Evolutionary conservation across 2,329 filamentous ascomycete species (phyloP).

Genomic region (Scolecobasidium constrictum): DNA sequence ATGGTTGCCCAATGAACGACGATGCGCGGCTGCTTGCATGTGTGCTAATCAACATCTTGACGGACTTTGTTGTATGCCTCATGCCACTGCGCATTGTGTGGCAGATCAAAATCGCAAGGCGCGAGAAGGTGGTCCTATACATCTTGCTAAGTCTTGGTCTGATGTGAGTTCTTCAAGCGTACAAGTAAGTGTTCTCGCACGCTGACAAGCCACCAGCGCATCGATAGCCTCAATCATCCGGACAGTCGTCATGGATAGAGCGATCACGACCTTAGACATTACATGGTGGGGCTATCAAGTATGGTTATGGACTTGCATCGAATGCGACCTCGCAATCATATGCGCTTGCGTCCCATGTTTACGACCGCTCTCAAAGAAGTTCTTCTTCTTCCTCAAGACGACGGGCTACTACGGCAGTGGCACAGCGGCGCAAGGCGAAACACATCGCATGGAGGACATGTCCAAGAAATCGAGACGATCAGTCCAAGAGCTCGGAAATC

Average conservation of each 20-base stretch:
- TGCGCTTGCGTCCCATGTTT: background rate
- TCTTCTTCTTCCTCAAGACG: slow-evolving; percentile 1
- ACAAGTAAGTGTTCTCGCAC: too few relatives aligned
- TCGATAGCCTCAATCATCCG: background rate
- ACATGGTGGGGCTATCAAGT: background rate
- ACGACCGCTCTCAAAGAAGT: background rate
- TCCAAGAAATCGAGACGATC: background rate
- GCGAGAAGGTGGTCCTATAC: slow-evolving; percentile 1
- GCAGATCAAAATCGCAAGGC: background rate
- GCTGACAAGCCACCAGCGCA: background rate
- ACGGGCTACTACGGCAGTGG: background rate
- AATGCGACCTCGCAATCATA: slow-evolving; percentile 1
- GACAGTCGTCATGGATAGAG: background rate
- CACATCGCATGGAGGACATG: background rate
- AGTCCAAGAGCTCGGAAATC: background rate
- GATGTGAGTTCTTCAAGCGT: background rate
- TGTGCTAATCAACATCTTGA: background rate
- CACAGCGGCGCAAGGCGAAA: background rate
- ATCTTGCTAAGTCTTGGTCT: slow-evolving; percentile 1
- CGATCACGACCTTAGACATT: background rate
- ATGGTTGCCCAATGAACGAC: slow-evolving; percentile 1
- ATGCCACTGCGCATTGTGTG: background rate
- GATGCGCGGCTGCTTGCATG: background rate
- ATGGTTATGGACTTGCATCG: background rate
- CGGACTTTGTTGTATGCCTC: background rate